Evolutionary conservation across 2,329 filamentous ascomycete species (phyloP).

Genomic region (Biscogniauxia sp.): DNA sequence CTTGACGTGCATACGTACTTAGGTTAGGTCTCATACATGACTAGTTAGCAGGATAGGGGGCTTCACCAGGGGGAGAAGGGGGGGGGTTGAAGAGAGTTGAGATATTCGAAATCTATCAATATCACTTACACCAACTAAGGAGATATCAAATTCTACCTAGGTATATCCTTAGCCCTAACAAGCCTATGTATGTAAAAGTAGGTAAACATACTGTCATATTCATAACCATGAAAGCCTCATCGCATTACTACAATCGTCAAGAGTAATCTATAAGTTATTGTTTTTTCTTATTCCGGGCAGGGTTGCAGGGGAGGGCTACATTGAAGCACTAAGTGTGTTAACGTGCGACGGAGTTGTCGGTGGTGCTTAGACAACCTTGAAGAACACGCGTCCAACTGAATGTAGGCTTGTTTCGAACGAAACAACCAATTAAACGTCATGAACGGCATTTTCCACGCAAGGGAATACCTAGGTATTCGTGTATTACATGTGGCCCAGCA

Average conservation of each 20-base stretch:
- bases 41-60: background rate
- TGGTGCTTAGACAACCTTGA: background rate
- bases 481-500: background rate
- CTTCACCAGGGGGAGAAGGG: background rate
- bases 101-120: background rate
- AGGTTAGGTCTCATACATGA: background rate
- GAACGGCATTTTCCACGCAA: background rate
- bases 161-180: too few relatives aligned
- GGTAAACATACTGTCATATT: background rate
- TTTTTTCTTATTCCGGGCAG: background rate
- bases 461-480: background rate
- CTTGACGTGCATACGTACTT: background rate
- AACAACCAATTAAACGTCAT: background rate
- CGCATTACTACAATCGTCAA: background rate
- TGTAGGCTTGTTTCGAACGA: background rate
- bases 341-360: background rate
- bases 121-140: too few relatives aligned
- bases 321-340: background rate
- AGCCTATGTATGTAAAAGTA: too few relatives aligned
- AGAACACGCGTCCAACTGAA: background rate
- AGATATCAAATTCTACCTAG: too few relatives aligned
- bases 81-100: background rate
- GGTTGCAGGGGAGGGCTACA: background rate
- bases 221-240: background rate
- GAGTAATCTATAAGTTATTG: background rate